These are phyloP conservation scores for Citrus glauca DNA, from an alignment of 345 rosid genomes.

Conservation along the genomic window DNA sequence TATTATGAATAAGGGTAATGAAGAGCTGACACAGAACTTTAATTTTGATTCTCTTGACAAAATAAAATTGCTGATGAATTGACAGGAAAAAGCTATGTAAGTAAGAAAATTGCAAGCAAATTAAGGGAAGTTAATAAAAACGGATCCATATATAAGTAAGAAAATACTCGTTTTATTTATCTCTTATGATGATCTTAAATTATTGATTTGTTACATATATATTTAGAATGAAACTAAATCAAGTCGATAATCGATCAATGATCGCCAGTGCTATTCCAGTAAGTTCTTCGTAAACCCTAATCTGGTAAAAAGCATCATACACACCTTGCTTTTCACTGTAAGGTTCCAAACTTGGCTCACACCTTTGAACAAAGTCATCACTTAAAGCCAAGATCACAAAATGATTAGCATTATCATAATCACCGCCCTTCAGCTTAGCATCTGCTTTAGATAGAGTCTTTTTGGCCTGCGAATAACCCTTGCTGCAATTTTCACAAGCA, in stretches of 20 bases:
- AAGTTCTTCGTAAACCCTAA: slow-evolving; percentile 20
- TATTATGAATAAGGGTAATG: neutral
- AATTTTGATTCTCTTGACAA: neutral
- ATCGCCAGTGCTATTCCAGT: slow-evolving; percentile 23
- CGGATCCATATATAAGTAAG: neutral
- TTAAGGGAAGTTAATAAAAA: neutral
- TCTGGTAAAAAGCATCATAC: neutral
- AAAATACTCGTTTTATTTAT: neutral
- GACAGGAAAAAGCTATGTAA: neutral
- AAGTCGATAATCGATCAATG: slow-evolving; percentile 17
- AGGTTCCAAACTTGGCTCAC: neutral
- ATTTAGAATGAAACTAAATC: neutral
- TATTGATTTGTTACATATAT: neutral
- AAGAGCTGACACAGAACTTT: neutral
- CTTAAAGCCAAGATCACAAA: neutral
- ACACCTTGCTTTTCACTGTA: neutral
- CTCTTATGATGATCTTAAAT: neutral
- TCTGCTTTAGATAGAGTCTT: neutral
- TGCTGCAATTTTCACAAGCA: neutral
- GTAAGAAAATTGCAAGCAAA: neutral
- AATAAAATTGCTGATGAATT: neutral
- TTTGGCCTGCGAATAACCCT: neutral
- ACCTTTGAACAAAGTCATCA: neutral
- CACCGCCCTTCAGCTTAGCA: neutral
- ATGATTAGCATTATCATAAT: slow-evolving; percentile 18